Evolutionary conservation across 208 protist species (phyloP).

Genomic region (Endotrypanum monterogeii): DNA sequence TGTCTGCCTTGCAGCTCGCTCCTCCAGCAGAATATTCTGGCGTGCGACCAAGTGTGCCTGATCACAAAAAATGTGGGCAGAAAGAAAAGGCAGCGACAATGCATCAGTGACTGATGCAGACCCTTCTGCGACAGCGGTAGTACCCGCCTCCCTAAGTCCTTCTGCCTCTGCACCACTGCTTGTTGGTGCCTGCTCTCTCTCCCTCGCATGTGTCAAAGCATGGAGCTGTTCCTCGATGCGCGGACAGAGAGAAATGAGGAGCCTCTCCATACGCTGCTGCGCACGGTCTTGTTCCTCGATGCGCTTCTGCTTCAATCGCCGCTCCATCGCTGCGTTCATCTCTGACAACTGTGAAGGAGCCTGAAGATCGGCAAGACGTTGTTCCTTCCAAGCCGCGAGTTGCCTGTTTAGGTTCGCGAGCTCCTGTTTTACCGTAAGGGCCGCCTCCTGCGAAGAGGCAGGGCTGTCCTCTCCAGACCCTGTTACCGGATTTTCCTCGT

Average conservation of each 20-base stretch:
- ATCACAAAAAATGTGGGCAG: conserved; percentile 17
- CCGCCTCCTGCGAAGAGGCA: background rate
- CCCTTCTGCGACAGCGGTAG: background rate
- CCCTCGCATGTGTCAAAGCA: background rate
- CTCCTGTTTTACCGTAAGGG: conserved; percentile 18
- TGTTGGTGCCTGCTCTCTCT: background rate
- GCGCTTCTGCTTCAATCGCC: conserved; percentile 35
- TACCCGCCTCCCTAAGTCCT: background rate
- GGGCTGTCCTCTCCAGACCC: background rate
- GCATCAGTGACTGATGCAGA: background rate
- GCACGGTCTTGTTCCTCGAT: conserved; percentile 52
- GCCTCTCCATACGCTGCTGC: conserved; percentile 45
- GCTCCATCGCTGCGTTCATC: conserved; percentile 43
- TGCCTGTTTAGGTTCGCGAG: conserved; percentile 11
- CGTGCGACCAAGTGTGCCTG: conserved; percentile 23
- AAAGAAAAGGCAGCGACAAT: background rate
- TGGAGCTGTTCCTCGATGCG: conserved; percentile 22
- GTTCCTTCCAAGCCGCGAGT: conserved; percentile 31
- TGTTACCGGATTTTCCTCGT: background rate
- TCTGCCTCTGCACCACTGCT: background rate
- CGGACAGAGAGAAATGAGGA: conserved; percentile 39
- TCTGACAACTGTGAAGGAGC: background rate
- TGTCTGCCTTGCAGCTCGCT: conserved; percentile 15
- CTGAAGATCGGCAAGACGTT: conserved; percentile 36
- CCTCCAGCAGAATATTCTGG: conserved; percentile 25